phyloP scores from a whole-genome alignment of 1,139 yeast genomes.

The Pichia sp. region DNA sequence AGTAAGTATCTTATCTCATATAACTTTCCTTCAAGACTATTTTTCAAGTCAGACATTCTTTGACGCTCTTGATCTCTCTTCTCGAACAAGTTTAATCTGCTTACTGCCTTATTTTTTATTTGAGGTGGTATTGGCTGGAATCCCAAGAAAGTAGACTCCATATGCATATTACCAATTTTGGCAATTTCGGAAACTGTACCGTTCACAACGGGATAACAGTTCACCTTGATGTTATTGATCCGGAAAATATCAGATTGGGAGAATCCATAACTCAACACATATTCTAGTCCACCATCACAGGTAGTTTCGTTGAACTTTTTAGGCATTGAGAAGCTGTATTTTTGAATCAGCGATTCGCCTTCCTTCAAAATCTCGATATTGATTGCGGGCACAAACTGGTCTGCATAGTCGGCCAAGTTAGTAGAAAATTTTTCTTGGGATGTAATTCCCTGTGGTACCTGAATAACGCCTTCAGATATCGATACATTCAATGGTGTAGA shows the following conservation, averaged over 20 bases:
- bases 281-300: conserved; percentile 44
- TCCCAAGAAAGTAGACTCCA: conserved; percentile 36
- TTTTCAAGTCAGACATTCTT: conserved; percentile 47
- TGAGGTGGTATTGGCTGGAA: conserved; percentile 44
- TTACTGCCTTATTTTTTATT: conserved; percentile 36
- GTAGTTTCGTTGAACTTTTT: conserved; percentile 37
- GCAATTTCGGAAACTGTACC: conserved; percentile 6
- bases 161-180: conserved; percentile 13
- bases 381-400: conserved; percentile 32
- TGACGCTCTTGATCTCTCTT: conserved; percentile 46
- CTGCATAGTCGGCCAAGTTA: conserved; percentile 32
- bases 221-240: conserved; percentile 37
- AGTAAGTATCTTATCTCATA: conserved; percentile 54
- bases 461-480: conserved; percentile 1
- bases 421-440: conserved; percentile 2
- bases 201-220: conserved; percentile 17
- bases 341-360: conserved; percentile 37
- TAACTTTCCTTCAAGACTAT: conserved; percentile 53
- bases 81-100: conserved; percentile 24
- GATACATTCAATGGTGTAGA: neutral
- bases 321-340: conserved; percentile 18
- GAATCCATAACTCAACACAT: conserved; percentile 44
- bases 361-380: conserved; percentile 52
- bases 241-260: conserved; percentile 50
- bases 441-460: conserved; percentile 8